Evolutionary conservation across 176 grass and related monocot genomes (phyloP).

Genomic region (Aegilops sharonensis): DNA sequence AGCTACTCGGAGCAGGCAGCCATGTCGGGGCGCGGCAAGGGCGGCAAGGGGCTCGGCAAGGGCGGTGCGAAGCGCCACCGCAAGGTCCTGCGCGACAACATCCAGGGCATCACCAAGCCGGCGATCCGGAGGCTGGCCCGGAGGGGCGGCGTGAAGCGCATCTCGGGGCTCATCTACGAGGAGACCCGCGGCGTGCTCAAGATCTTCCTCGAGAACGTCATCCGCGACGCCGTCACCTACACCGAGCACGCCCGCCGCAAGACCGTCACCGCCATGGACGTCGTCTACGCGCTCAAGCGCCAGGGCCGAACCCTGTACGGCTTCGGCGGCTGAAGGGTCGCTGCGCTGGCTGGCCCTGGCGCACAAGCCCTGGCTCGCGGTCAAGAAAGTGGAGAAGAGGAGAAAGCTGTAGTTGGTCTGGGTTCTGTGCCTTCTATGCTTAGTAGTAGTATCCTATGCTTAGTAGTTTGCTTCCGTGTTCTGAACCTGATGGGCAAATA

Average conservation of each 20-base stretch:
- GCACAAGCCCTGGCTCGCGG: slow-evolving; percentile 32
- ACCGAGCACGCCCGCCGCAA: slow-evolving; percentile 92
- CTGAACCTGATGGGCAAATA: slow-evolving; percentile 2
- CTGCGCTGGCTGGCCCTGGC: neutral
- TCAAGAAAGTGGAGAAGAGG: neutral
- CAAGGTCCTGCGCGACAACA: slow-evolving; percentile 70
- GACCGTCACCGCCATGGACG: slow-evolving; percentile 95
- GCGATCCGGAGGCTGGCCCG: slow-evolving; percentile 67
- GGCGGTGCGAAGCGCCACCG: slow-evolving; percentile 66
- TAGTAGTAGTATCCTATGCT: neutral
- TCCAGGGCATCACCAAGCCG: slow-evolving; percentile 83
- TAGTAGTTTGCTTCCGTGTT: neutral
- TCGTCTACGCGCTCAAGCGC: slow-evolving; percentile 92
- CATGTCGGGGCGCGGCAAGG: slow-evolving; percentile 72
- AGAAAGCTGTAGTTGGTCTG: neutral
- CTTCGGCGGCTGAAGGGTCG: slow-evolving; percentile 53
- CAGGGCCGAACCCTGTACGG: slow-evolving; percentile 93
- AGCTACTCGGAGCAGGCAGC: neutral
- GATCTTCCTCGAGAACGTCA: slow-evolving; percentile 99
- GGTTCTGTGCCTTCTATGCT: neutral
- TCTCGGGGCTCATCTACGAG: slow-evolving; percentile 90
- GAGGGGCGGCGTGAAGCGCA: slow-evolving; percentile 90
- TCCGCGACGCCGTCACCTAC: slow-evolving; percentile 94
- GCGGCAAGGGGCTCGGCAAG: slow-evolving; percentile 71
- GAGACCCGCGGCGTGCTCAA: slow-evolving; percentile 96